phyloP scores from a whole-genome alignment of 495 filamentous ascomycete species.

The Astrothelium subdiscretum region DNA sequence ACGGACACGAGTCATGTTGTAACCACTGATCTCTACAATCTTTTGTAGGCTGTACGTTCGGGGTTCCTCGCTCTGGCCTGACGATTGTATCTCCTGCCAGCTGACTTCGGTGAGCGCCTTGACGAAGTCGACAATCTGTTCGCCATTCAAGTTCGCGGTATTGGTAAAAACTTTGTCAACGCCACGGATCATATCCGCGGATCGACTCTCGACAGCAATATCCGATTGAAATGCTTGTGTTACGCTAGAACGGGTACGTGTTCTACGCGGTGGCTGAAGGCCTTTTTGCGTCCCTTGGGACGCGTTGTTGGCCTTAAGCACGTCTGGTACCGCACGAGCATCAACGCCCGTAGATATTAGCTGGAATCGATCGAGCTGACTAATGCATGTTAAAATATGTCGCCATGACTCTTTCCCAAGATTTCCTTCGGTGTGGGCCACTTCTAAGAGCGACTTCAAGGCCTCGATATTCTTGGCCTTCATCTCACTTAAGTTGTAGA shows the following conservation, averaged over 20 bases:
- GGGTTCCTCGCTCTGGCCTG: slow-evolving; percentile 86
- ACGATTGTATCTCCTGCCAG: slow-evolving; percentile 97
- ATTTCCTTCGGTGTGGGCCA: slow-evolving; percentile 87
- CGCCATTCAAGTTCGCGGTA: slow-evolving; percentile 82
- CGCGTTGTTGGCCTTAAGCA: slow-evolving; percentile 69
- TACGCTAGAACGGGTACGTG: slow-evolving; percentile 53
- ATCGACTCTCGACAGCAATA: slow-evolving; percentile 82
- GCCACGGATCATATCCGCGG: slow-evolving; percentile 79
- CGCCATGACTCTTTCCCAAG: slow-evolving; percentile 82
- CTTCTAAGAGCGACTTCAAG: slow-evolving; percentile 76
- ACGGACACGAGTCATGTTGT: slow-evolving; percentile 97
- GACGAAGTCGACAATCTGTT: slow-evolving; percentile 97
- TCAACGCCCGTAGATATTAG: slow-evolving; percentile 91
- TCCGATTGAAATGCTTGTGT: slow-evolving; percentile 64
- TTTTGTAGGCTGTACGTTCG: slow-evolving; percentile 96
- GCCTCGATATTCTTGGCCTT: slow-evolving; percentile 93
- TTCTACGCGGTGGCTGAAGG: slow-evolving; percentile 47
- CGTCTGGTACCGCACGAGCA: slow-evolving; percentile 82
- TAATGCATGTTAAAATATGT: slow-evolving; percentile 89
- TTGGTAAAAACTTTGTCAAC: slow-evolving; percentile 95
- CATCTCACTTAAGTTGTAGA: slow-evolving; percentile 93
- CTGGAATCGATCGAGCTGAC: slow-evolving; percentile 90
- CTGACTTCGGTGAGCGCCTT: slow-evolving; percentile 88
- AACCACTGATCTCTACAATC: slow-evolving; percentile 95
- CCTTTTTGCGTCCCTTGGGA: slow-evolving; percentile 45